A percentile compares a stretch with the other conserved stretches of the same genome.
phyloP scores from a whole-genome alignment of 495 filamentous ascomycete genomes.

The Aspergillus kassunensis region DNA sequence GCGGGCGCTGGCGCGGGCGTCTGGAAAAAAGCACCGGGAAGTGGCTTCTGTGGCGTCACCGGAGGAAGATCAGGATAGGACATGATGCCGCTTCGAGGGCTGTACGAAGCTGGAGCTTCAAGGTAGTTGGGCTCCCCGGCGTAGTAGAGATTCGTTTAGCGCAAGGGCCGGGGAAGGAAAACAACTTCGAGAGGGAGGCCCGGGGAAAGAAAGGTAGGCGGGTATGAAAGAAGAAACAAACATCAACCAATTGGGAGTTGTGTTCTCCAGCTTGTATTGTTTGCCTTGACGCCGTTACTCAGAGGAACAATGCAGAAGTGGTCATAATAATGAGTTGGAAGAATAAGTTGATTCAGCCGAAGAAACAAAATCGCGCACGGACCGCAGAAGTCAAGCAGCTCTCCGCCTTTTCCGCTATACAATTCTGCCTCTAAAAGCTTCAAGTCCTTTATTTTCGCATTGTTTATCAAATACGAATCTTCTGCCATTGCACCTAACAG shows the following conservation, averaged over 20 bases:
- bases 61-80: constrained; percentile 53
- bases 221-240: background rate
- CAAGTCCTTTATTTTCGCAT: too few species aligned
- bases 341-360: too few species aligned
- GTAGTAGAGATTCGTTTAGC: constrained; percentile 15
- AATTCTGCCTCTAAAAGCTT: constrained; percentile 4
- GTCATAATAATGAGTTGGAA: constrained; percentile 17
- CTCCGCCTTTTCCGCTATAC: constrained; percentile 21
- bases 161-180: constrained; percentile 18
- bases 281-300: constrained; percentile 9
- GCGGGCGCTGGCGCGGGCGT: constrained; percentile 71
- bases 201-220: constrained; percentile 7
- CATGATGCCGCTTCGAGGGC: constrained; percentile 39
- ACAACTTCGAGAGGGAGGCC: constrained; percentile 10
- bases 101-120: constrained; percentile 11
- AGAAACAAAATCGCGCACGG: constrained; percentile 39
- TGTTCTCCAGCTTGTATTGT: constrained; percentile 12
- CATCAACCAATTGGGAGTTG: constrained; percentile 13
- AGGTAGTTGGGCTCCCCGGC: constrained; percentile 31
- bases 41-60: constrained; percentile 57
- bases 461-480: too few species aligned
- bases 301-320: background rate
- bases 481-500: too few species aligned
- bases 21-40: constrained; percentile 71
- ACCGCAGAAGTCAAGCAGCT: constrained; percentile 12